Conservation (phyloP, 306 rosid species). For the Neltuma alba region DNA sequence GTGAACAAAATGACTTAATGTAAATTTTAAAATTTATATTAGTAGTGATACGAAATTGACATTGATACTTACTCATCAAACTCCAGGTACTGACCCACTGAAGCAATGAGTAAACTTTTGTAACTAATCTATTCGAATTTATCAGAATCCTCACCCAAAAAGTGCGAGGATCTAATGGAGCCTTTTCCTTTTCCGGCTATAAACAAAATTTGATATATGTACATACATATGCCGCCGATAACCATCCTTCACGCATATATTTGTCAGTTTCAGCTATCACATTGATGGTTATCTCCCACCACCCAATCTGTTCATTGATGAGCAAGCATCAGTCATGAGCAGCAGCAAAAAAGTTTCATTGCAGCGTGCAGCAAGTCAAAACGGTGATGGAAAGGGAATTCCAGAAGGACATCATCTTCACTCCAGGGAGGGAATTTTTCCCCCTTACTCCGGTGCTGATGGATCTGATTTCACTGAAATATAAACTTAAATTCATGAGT, state of each 20-base stretch:
- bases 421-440: constrained; percentile 19
- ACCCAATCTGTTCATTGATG: background rate
- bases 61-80: background rate
- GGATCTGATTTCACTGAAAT: constrained; percentile 44
- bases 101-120: background rate
- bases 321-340: constrained; percentile 11
- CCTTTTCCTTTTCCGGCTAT: background rate
- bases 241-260: background rate
- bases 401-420: constrained; percentile 20
- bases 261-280: background rate
- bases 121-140: background rate
- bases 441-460: constrained; percentile 39
- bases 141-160: background rate
- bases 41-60: background rate
- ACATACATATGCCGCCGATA: constrained; percentile 21
- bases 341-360: constrained; percentile 23
- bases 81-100: background rate
- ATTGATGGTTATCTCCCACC: background rate
- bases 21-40: background rate
- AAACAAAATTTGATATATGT: constrained; percentile 32
- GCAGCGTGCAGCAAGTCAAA: constrained; percentile 4
- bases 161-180: background rate
- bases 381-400: constrained; percentile 18
- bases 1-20: background rate
- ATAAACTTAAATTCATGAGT: constrained; percentile 29